Conservation (phyloP, 768 basidiomycete genomes). For the Psilocybe tampanensis region DNA sequence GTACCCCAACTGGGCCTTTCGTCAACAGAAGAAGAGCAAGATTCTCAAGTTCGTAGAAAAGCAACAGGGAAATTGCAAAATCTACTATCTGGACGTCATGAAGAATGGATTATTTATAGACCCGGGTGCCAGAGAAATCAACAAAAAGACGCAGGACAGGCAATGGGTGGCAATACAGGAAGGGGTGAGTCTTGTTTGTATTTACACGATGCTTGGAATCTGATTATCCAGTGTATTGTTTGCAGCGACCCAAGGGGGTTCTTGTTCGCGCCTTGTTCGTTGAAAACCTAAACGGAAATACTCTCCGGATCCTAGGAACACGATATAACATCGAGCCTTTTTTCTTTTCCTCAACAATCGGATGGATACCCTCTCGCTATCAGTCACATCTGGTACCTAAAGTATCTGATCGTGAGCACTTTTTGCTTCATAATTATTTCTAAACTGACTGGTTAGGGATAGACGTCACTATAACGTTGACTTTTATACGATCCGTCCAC, state of each 20-base stretch:
- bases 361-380: slow-evolving; percentile 63
- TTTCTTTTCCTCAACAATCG: slow-evolving; percentile 63
- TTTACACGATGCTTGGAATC: background rate
- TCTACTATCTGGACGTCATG: slow-evolving; percentile 44
- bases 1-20: slow-evolving; percentile 58
- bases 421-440: background rate
- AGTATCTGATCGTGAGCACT: slow-evolving; percentile 41
- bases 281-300: slow-evolving; percentile 48
- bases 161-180: slow-evolving; percentile 35
- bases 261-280: slow-evolving; percentile 54
- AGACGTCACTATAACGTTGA: slow-evolving; percentile 61
- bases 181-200: slow-evolving; percentile 10
- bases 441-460: background rate
- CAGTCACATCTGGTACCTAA: slow-evolving; percentile 42
- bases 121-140: slow-evolving; percentile 21
- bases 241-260: slow-evolving; percentile 28
- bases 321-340: slow-evolving; percentile 63
- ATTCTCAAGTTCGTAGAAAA: slow-evolving; percentile 32
- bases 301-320: slow-evolving; percentile 57
- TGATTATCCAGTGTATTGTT: background rate
- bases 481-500: slow-evolving; percentile 47
- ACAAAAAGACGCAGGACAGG: slow-evolving; percentile 20
- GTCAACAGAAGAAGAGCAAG: slow-evolving; percentile 43
- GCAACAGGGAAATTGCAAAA: slow-evolving; percentile 24
- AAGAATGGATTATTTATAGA: slow-evolving; percentile 34